Evolutionary conservation across 805 yeast species (phyloP).

Genomic region (Sungouiozyma intestinalis): DNA sequence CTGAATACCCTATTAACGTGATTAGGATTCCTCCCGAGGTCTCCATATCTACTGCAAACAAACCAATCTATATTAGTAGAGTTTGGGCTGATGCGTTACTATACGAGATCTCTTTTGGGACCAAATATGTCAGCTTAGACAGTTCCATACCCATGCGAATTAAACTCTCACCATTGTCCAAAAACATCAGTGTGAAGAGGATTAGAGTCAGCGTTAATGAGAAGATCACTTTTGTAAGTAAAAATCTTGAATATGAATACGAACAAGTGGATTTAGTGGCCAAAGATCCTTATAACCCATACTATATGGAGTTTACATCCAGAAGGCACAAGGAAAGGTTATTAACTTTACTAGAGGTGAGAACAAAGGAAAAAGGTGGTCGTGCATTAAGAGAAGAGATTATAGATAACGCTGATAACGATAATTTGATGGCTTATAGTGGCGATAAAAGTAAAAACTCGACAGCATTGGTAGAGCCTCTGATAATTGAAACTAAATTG

Average conservation of each 20-base stretch:
- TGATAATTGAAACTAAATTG: slow-evolving; percentile 22
- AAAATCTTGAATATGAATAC: slow-evolving; percentile 41
- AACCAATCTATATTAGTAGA: slow-evolving; percentile 67
- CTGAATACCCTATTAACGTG: slow-evolving; percentile 27
- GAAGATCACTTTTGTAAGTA: slow-evolving; percentile 53
- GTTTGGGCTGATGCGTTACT: slow-evolving; percentile 65
- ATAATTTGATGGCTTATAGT: slow-evolving; percentile 51
- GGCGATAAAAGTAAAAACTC: slow-evolving; percentile 10
- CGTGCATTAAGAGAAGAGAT: slow-evolving; percentile 54
- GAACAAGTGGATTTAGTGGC: slow-evolving; percentile 39
- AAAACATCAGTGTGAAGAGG: slow-evolving; percentile 52
- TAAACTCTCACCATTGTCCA: slow-evolving; percentile 56
- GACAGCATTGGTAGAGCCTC: slow-evolving; percentile 19
- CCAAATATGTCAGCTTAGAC: slow-evolving; percentile 57
- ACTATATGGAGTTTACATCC: slow-evolving; percentile 26
- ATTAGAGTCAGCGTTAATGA: slow-evolving; percentile 59
- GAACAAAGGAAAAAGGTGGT: slow-evolving; percentile 41
- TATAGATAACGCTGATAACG: slow-evolving; percentile 40
- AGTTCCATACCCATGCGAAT: slow-evolving; percentile 50
- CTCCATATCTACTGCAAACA: slow-evolving; percentile 39
- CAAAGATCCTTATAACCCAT: slow-evolving; percentile 29
- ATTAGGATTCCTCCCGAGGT: slow-evolving; percentile 35
- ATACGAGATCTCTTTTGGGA: slow-evolving; percentile 63
- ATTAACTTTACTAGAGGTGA: slow-evolving; percentile 53
- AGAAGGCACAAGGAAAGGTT: slow-evolving; percentile 38